A percentile compares a stretch with the other conserved stretches of the same genome.
Conservation (phyloP, 257 asterid species). For the Scutellaria baicalensis region DNA sequence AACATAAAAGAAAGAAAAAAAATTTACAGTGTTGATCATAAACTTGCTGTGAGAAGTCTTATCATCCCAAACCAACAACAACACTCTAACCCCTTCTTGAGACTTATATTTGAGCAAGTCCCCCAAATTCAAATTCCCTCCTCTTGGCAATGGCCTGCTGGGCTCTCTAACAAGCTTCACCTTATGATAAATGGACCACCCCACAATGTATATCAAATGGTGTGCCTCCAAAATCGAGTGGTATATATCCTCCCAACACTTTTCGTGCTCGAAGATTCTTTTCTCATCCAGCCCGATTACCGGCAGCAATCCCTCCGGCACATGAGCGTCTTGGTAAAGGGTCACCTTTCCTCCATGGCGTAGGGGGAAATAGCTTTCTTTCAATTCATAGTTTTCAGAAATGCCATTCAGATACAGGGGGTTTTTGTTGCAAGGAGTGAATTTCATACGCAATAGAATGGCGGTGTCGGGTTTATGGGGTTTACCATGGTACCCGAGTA, state of each 20-base stretch:
- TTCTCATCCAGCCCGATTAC: conserved; percentile 29
- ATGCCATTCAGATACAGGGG: conserved; percentile 26
- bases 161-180: conserved; percentile 53
- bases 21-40: conserved; percentile 36
- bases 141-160: conserved; percentile 29
- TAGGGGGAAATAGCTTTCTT: conserved; percentile 44
- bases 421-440: conserved; percentile 22
- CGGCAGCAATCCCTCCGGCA: conserved; percentile 36
- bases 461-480: conserved; percentile 39
- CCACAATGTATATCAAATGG: conserved; percentile 41
- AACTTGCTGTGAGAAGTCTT: conserved; percentile 50
- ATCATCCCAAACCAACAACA: conserved; percentile 58
- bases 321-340: conserved; percentile 56
- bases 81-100: conserved; percentile 56
- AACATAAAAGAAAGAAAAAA: background rate
- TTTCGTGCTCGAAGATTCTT: conserved; percentile 31
- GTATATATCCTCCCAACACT: conserved; percentile 59
- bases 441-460: conserved; percentile 22
- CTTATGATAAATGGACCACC: conserved; percentile 57
- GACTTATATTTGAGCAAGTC: conserved; percentile 51
- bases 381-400: conserved; percentile 21
- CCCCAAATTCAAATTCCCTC: conserved; percentile 43
- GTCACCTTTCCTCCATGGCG: conserved; percentile 47
- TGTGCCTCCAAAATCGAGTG: conserved; percentile 49
- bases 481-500: conserved; percentile 31